Percentiles rank a stretch among this genome's conserved stretches.
Conservation (phyloP, 2,329 filamentous ascomycete species). For the Hymenoscyphus infarciens region DNA sequence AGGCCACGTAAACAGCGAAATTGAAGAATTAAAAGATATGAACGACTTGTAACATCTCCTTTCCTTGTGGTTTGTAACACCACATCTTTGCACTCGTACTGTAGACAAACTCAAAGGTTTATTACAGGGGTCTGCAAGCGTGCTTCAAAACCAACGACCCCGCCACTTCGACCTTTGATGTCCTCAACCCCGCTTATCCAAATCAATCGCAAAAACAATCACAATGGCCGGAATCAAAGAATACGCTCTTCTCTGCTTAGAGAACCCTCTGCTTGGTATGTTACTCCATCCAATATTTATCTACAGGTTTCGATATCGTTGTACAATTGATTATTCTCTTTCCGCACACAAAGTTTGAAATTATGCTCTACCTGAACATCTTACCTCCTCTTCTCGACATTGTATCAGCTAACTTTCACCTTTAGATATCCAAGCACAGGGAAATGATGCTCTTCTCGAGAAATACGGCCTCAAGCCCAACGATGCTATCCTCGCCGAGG, state of each 20-base stretch:
- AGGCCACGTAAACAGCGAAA: background rate
- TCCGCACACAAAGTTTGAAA: background rate
- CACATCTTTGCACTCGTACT: background rate
- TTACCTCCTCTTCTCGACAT: background rate
- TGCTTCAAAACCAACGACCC: conserved; percentile 6
- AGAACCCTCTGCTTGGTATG: conserved; percentile 94
- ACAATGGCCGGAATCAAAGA: conserved; percentile 73
- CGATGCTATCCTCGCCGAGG: conserved; percentile 94
- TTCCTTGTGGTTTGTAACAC: background rate
- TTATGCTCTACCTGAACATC: background rate
- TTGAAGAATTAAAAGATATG: background rate
- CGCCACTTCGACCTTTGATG: background rate
- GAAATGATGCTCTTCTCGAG: conserved; percentile 77
- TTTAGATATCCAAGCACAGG: conserved; percentile 83
- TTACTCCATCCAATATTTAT: background rate
- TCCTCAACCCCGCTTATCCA: background rate
- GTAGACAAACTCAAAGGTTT: background rate
- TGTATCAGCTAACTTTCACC: background rate
- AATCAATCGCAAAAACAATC: conserved; percentile 18
- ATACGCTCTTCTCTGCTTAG: conserved; percentile 86
- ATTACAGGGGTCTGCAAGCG: background rate
- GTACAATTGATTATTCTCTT: background rate
- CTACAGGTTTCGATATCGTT: background rate
- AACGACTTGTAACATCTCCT: background rate
- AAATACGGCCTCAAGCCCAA: conserved; percentile 95